These are phyloP conservation scores for Phytopythium vexans DNA, from an alignment of 352 stramenopile genomes.

Conservation along the genomic window DNA sequence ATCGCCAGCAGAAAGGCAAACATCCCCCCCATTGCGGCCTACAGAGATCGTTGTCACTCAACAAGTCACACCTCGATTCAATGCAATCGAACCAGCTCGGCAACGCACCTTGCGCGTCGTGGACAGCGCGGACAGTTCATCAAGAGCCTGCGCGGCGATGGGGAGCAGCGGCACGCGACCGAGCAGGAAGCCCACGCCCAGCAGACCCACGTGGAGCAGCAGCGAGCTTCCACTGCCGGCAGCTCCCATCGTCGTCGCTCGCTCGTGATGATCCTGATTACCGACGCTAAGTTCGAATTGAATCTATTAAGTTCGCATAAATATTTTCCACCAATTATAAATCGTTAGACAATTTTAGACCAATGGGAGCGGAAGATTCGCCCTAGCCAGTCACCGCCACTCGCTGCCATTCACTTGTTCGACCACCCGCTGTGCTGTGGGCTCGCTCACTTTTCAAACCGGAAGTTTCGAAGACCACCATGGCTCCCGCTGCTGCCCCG, in stretches of 20 bases:
- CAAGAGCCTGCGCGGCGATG: slow-evolving; percentile 34
- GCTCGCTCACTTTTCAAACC: slow-evolving; percentile 82
- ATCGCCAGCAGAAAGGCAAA: slow-evolving; percentile 44
- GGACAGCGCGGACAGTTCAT: slow-evolving; percentile 43
- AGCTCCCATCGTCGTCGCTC: not conserved
- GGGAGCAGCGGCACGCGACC: slow-evolving; percentile 53
- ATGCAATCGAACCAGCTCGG: not conserved
- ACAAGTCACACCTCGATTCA: not conserved
- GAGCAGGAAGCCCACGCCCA: slow-evolving; percentile 63
- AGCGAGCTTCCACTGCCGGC: slow-evolving; percentile 28
- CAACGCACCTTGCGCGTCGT: slow-evolving; percentile 41
- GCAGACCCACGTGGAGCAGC: slow-evolving; percentile 56
- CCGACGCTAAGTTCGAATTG: not conserved
- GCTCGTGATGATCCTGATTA: not conserved
- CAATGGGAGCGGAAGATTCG: slow-evolving; percentile 16
- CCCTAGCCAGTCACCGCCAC: slow-evolving; percentile 27
- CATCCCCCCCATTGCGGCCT: slow-evolving; percentile 41
- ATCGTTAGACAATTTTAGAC: slow-evolving; percentile 15
- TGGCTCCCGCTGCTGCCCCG: slow-evolving; percentile 65
- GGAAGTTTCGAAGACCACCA: slow-evolving; percentile 73
- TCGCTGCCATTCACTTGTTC: not conserved
- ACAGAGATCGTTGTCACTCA: not conserved
- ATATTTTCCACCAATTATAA: not conserved
- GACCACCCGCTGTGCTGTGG: not conserved
- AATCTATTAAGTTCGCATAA: not conserved